Conservation (phyloP, 139 green algal genomes). For the Cymbomonas tetramitiformis region DNA sequence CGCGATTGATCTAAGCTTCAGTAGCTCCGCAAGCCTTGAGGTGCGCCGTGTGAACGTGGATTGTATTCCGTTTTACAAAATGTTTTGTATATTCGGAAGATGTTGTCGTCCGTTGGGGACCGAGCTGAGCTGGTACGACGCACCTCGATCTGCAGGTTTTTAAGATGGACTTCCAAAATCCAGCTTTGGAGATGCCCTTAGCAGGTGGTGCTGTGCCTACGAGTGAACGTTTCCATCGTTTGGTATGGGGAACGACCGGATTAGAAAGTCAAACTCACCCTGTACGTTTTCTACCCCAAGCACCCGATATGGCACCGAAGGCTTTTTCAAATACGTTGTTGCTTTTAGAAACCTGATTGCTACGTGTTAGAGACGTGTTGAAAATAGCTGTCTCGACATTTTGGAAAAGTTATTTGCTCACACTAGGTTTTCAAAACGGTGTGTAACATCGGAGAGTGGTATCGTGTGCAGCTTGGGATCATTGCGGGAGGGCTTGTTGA, state of each 20-base stretch:
- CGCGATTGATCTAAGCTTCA: conserved; percentile 78
- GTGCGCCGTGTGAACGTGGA: conserved; percentile 20
- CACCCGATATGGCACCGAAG: no score
- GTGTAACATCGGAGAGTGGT: no score
- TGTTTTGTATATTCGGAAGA: not conserved
- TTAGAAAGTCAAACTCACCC: no score
- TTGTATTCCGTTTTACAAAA: not conserved
- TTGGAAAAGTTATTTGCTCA: no score
- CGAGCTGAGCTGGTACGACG: no score
- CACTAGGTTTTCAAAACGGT: no score
- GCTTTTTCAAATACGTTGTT: no score
- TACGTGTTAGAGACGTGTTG: no score
- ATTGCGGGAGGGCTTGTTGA: conserved; percentile 82
- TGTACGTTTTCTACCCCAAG: no score
- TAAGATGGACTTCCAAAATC: conserved; percentile 43
- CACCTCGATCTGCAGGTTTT: conserved; percentile 66
- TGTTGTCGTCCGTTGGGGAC: conserved; percentile 4
- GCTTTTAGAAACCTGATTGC: no score
- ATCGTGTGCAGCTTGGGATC: conserved; percentile 32
- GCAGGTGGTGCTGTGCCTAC: conserved; percentile 43
- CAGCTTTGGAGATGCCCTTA: conserved; percentile 26
- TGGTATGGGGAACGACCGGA: conserved; percentile 57
- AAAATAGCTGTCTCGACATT: no score
- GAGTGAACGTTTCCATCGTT: conserved; percentile 68
- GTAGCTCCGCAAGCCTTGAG: conserved; percentile 32